phyloP scores from a whole-genome alignment of 306 rosid species.

The Inga oerstediana region DNA sequence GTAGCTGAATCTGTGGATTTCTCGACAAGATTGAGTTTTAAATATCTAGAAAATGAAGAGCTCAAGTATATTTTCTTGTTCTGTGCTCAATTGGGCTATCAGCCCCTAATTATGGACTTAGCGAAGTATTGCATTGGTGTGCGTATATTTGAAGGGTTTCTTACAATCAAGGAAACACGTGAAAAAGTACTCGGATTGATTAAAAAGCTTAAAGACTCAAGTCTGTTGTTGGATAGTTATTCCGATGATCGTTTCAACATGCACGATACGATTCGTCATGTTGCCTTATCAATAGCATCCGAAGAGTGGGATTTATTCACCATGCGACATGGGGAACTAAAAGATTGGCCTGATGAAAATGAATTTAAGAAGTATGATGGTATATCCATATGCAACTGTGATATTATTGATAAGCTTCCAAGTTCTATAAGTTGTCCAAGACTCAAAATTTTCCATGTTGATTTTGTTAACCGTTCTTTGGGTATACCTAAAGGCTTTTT shows the following conservation, averaged over 20 bases:
- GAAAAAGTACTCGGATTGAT: not conserved
- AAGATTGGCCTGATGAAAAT: slow-evolving; percentile 7
- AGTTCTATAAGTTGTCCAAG: not conserved
- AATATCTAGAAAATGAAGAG: not conserved
- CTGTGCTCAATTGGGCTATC: not conserved
- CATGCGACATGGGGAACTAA: not conserved
- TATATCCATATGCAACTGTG: not conserved
- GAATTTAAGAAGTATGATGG: not conserved
- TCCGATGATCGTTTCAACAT: not conserved
- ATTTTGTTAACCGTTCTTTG: not conserved
- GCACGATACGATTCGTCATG: not conserved
- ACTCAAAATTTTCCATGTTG: not conserved
- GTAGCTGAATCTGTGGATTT: not conserved
- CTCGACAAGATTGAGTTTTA: slow-evolving; percentile 16
- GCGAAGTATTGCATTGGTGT: slow-evolving; percentile 10
- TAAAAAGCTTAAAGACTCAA: not conserved
- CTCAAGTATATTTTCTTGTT: slow-evolving; percentile 14
- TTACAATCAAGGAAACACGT: not conserved
- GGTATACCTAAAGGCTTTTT: not conserved
- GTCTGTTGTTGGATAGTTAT: not conserved
- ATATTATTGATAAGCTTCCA: not conserved
- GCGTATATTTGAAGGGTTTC: not conserved
- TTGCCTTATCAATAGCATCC: not conserved
- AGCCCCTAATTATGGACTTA: not conserved
- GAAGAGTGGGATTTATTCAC: not conserved